Evolutionary conservation across 2,329 filamentous ascomycete genomes (phyloP), one percentile per base, ranked within the genome.

Genomic region (Grosmannia huntii): DNA sequence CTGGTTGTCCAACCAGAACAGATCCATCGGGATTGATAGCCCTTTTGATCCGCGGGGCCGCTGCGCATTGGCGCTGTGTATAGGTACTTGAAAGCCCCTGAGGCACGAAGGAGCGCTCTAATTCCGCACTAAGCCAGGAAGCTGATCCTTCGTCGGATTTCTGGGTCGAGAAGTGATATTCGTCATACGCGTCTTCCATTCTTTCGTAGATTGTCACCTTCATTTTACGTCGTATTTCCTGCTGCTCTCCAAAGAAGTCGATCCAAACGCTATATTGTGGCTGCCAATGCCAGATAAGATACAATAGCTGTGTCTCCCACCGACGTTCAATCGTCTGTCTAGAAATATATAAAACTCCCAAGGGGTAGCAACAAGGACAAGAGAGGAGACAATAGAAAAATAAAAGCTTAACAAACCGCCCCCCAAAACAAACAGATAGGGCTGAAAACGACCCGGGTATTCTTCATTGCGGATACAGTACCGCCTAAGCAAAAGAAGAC

Each of bases 391-490:
- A 14, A 56, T 10, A 19, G 5, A 28, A 52, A 56, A 25, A 21
- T 41, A 23, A 7, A n/a, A 51, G 14, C 52, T 23, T 9, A 44
- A 2, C 4, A 28, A 51, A 16, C 21, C 16, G 7, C 7, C 44
- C 12, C 9, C 28, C 53, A 27, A 27, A 33, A 53, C 27, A 11
- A 44, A 38, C 38, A 28, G 25, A 25, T 27, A 36, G 54, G 54
- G 25, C 25, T 49, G 25, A 41, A 48, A n/a, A 56, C 16, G 28
- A 27, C 41, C 25, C 36, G 60, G 60, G 60, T 62, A 62, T 62
- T 57, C 60, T 54, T 60, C 57, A 31, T 60, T 53, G 60, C 60
- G 58, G 60, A 61, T 41, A 58, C 38, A 27, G 46, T 10, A 28
- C 53, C 53, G 53, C 53, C 58, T 56, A 54, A 60, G 50, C 23